Evolutionary conservation across 768 basidiomycete genomes (phyloP).

Genomic region (Rhodosporidiobolus sp.): DNA sequence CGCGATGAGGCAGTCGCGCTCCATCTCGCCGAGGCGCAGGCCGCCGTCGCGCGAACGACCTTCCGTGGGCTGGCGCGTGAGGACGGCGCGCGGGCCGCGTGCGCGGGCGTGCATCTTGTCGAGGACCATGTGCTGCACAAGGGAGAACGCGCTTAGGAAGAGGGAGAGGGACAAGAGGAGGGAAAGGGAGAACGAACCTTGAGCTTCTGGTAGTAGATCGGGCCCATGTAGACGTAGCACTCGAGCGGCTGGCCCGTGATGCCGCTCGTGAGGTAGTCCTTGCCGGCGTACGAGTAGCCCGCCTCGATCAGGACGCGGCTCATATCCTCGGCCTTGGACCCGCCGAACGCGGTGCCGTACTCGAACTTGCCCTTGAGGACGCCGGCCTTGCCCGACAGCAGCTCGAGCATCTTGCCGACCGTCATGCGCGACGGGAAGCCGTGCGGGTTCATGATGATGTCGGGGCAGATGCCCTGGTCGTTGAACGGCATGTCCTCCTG

Average conservation of each 20-base stretch:
- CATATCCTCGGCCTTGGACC: constrained; percentile 99
- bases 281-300: constrained; percentile 97
- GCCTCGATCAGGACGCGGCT: constrained; percentile 88
- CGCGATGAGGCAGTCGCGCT: constrained; percentile 82
- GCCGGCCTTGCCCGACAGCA: constrained; percentile 94
- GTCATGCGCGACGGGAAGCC: constrained; percentile 95
- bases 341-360: constrained; percentile 95
- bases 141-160: not conserved
- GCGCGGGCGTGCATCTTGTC: constrained; percentile 99
- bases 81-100: constrained; percentile 88
- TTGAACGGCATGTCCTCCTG: constrained; percentile 99
- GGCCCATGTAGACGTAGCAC: constrained; percentile 97
- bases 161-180: constrained; percentile 36
- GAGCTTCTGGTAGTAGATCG: constrained; percentile 69
- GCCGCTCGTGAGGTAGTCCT: constrained; percentile 97
- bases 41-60: constrained; percentile 97
- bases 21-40: constrained; percentile 96
- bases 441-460: constrained; percentile 99
- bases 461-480: constrained; percentile 82
- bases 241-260: constrained; percentile 96
- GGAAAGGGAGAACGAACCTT: constrained; percentile 49
- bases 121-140: constrained; percentile 81
- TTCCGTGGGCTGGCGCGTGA: constrained; percentile 97
- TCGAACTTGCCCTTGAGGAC: constrained; percentile 83
- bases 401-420: constrained; percentile 99